Conservation (phyloP, 164 flowering plant species). For the Vitis labrusca region DNA sequence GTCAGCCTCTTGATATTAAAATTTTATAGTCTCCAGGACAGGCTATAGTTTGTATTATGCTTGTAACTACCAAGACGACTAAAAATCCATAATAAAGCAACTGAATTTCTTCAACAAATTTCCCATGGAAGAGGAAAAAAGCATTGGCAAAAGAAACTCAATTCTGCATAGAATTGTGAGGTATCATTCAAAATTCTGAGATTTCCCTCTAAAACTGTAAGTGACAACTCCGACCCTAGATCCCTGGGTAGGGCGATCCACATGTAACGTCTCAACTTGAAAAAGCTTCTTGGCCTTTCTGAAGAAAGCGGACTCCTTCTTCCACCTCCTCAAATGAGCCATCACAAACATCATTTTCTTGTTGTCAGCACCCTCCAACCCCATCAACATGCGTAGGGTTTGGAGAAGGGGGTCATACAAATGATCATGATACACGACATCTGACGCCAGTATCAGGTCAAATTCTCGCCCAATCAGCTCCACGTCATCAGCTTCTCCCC, state of each 20-base stretch:
- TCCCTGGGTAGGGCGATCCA: conserved; percentile 51
- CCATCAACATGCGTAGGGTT: conserved; percentile 51
- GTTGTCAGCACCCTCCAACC: conserved; percentile 13
- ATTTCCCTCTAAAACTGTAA: conserved; percentile 46
- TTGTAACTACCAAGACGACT: too few species aligned
- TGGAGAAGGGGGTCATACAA: conserved; percentile 72
- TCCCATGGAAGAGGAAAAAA: too few species aligned
- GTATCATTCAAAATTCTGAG: not conserved
- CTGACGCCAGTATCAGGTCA: conserved; percentile 61
- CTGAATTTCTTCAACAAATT: too few species aligned
- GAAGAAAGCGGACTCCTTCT: conserved; percentile 76
- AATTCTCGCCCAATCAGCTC: conserved; percentile 48
- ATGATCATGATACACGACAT: conserved; percentile 87
- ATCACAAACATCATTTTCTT: conserved; percentile 51
- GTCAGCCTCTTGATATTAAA: too few species aligned
- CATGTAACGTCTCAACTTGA: conserved; percentile 41
- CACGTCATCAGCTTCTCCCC: conserved; percentile 69
- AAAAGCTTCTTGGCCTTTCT: conserved; percentile 65
- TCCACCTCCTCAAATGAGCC: conserved; percentile 95
- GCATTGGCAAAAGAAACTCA: too few species aligned
- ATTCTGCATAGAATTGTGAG: too few species aligned
- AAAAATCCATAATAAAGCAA: too few species aligned
- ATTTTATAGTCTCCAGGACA: too few species aligned
- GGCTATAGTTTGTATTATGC: too few species aligned
- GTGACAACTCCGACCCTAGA: conserved; percentile 73